Percentiles rank a stretch among this genome's conserved stretches.
phyloP scores from a whole-genome alignment of 2,329 filamentous ascomycete species.

The Trichophyton mentagrophytes region DNA sequence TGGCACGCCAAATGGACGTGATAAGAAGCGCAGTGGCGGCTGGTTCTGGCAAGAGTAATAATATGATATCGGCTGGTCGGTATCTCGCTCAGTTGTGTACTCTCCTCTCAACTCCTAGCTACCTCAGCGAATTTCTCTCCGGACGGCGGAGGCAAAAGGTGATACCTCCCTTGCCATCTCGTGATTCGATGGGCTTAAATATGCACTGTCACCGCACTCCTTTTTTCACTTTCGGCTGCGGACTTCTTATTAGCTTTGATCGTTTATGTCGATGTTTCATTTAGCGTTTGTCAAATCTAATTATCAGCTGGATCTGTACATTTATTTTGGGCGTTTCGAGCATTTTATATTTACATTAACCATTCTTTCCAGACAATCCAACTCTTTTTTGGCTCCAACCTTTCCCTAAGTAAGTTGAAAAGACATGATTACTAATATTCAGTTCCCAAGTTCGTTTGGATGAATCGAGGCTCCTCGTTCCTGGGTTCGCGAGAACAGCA shows the following conservation, averaged over 20 bases:
- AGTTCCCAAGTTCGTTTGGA: constrained; percentile 2
- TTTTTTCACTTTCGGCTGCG: not conserved
- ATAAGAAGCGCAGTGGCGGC: constrained; percentile 13
- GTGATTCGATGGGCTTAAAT: not conserved
- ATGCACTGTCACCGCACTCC: not conserved
- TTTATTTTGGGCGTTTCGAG: not conserved
- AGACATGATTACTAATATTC: not conserved
- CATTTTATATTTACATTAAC: not conserved
- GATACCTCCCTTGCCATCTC: not conserved
- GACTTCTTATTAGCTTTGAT: not conserved
- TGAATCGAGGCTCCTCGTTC: not conserved
- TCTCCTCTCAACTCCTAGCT: not conserved
- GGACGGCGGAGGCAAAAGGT: not conserved
- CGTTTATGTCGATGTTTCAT: not conserved
- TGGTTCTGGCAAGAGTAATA: constrained; percentile 30
- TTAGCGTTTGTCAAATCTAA: not conserved
- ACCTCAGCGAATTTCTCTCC: not conserved
- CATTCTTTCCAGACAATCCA: not conserved
- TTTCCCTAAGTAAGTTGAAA: not conserved
- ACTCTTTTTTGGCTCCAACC: not conserved
- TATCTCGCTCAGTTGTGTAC: not conserved
- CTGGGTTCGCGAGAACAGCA: not conserved
- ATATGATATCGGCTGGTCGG: constrained; percentile 2
- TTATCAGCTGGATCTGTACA: not conserved
- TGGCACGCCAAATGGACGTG: not conserved